Evolutionary conservation across 257 asterid species (phyloP), one percentile per base, ranked within the genome.

Genomic region (Nyctanthes arbortristis): DNA sequence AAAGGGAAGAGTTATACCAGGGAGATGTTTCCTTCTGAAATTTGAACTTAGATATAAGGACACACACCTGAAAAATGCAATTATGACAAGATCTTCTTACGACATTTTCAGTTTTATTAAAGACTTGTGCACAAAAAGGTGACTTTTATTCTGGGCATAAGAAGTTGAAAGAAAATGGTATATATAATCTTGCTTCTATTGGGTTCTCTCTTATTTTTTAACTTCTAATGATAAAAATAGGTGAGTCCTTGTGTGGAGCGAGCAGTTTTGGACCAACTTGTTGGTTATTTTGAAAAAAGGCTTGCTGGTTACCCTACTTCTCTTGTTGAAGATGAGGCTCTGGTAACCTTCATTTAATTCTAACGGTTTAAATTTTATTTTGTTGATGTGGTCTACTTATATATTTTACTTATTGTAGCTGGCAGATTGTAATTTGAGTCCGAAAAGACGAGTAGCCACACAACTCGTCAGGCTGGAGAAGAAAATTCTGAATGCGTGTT

Each of bases 171-270:
- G 30, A 24, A 52, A 52, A 20, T 52, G 13, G 30, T 8, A 7
- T 8, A 27, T 66, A n/a, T n/a, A n/a, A 25, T 55, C 65, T 13
- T 62, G 57, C 57, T 52, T 22, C 45, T 62, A 13, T 61, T 65
- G 65, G 68, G 65, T 30, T 37, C 4, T 8, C 52, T 78, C 28
- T 74, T n/a, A 28, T 39, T 52, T 36, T 32, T 62, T 47, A 69
- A 59, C 68, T 61, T 65, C 61, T 47, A 33, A 56, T 73, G 36
- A 67, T 82, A 54, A 71, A 36, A 69, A 66, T 75, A 91, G 99
- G 87, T 89, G 78, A 94, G 97, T 70, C 87, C 99, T 68, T 94
- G 99, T 62, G 84, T 83, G 89, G 99, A 94, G 75, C 90, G 88
- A 47, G 99, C 99, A 77, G 97, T 91, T 73, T 74, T 94, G 73